Base-by-base conservation (phyloP, 495 filamentous ascomycete genomes). In the Bombardia bombarda region DNA sequence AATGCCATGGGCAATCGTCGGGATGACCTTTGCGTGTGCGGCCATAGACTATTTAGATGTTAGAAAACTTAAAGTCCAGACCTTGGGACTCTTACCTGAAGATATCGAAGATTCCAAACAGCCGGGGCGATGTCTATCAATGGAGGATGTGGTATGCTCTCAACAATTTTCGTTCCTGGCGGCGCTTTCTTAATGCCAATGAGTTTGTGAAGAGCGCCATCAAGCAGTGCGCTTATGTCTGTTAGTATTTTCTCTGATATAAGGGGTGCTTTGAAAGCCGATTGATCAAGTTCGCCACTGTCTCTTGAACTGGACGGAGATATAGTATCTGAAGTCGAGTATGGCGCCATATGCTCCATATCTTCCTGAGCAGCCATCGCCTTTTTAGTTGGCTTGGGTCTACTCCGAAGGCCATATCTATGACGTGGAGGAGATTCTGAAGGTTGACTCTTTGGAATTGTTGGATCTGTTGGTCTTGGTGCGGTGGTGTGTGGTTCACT, bases 71-170 rank as follows among this genome's bases (percentile, higher is more conserved):
- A 22, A 32, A 32, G 12, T 3, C 7, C 8, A 3, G 9, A n/a
- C 17, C 7, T 14, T 12, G 30, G 26, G 17, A 31, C 12, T 17
- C 46, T 47, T 43, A 60, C 68, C 55, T 63, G 54, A 3, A 67
- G 56, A 45, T 72, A 69, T 4, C 46, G 57, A 21, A 62, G 53
- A 38, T 72, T 66, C 66, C 67, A 72, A 4, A 70, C 62, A 37
- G 61, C 55, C 17, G 68, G 68, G 6, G 68, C 68, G 32, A 72
- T 47, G 5, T 66, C 61, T 2, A 69, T 56, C n/a, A 72, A 37
- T 4, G 67, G 55, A 2, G 58, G 60, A 4, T 34, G 44, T 8
- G 5, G 16, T 16, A 34, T 42, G 2, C 43, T 46, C 12, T 40
- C 49, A 30, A 43, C 45, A 2, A 46, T 43, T 35, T 44, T 56